Evolutionary conservation across 768 basidiomycete genomes (phyloP).

Genomic region (Sarcomyxa edulis): DNA sequence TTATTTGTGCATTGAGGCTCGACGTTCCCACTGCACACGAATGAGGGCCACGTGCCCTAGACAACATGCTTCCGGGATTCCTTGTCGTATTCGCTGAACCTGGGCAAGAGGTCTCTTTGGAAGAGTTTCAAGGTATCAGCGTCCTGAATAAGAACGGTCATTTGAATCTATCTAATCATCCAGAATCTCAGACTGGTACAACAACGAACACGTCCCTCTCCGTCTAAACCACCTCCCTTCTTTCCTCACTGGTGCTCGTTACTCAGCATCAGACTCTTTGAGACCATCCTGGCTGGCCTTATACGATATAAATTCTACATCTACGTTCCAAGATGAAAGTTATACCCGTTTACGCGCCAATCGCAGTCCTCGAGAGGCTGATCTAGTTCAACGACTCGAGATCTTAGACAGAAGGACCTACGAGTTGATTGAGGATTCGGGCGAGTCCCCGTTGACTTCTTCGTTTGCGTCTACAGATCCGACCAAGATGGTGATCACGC

Average conservation of each 20-base stretch:
- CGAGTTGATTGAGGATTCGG: constrained; percentile 28
- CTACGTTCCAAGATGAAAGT: constrained; percentile 33
- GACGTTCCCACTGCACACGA: too few species aligned
- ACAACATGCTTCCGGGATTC: constrained; percentile 38
- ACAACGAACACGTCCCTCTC: constrained; percentile 50
- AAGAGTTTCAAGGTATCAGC: constrained; percentile 41
- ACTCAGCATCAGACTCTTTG: constrained; percentile 27
- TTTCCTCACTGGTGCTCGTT: constrained; percentile 46
- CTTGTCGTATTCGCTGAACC: constrained; percentile 46
- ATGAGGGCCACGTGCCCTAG: too few species aligned
- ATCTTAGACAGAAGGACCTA: constrained; percentile 39
- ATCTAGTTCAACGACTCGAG: constrained; percentile 34
- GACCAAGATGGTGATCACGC: constrained; percentile 24
- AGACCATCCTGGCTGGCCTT: constrained; percentile 43
- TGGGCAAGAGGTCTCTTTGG: constrained; percentile 31
- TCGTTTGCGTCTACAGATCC: constrained; percentile 26
- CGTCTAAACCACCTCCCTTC: constrained; percentile 38
- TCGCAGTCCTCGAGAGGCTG: constrained; percentile 37
- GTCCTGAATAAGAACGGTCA: neutral
- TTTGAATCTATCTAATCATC: neutral
- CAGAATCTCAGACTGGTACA: constrained; percentile 41
- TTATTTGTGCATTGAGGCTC: too few species aligned
- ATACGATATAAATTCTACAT: constrained; percentile 40
- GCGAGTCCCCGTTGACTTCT: constrained; percentile 22
- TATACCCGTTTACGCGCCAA: constrained; percentile 40